phyloP scores from a whole-genome alignment of 2,329 filamentous ascomycete species.

The Aspergillus sp. region DNA sequence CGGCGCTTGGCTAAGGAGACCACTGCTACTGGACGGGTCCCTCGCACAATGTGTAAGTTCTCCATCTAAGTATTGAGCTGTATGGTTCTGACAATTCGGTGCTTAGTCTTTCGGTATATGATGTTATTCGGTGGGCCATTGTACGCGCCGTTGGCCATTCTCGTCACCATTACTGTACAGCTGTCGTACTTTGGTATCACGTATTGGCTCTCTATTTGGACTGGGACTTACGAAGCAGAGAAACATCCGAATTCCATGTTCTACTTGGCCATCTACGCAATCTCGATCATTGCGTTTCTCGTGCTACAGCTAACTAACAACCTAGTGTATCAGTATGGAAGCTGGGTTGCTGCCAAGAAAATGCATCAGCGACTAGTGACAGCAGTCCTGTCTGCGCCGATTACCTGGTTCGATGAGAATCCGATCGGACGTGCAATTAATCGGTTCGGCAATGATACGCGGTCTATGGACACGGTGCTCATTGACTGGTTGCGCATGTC shows the following conservation, averaged over 20 bases:
- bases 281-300: conserved; percentile 41
- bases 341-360: conserved; percentile 56
- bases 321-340: conserved; percentile 53
- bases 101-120: conserved; percentile 25
- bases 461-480: conserved; percentile 54
- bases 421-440: conserved; percentile 48
- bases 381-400: conserved; percentile 54
- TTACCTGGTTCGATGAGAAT: conserved; percentile 58
- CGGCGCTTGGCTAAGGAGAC: conserved; percentile 21
- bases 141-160: conserved; percentile 20
- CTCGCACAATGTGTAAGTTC: conserved; percentile 24
- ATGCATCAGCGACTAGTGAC: conserved; percentile 56
- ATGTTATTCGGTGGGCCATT: conserved; percentile 24
- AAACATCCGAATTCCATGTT: conserved; percentile 31
- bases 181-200: conserved; percentile 28
- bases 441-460: conserved; percentile 58
- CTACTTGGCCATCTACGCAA: conserved; percentile 56
- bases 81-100: background rate
- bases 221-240: conserved; percentile 21
- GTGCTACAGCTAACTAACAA: conserved; percentile 23
- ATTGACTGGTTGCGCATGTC: conserved; percentile 44
- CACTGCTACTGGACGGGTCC: conserved; percentile 23
- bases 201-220: conserved; percentile 33
- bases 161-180: conserved; percentile 23
- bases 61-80: background rate